Conservation (phyloP, 139 green algal genomes). For the Protoeuglena noctilucae region DNA sequence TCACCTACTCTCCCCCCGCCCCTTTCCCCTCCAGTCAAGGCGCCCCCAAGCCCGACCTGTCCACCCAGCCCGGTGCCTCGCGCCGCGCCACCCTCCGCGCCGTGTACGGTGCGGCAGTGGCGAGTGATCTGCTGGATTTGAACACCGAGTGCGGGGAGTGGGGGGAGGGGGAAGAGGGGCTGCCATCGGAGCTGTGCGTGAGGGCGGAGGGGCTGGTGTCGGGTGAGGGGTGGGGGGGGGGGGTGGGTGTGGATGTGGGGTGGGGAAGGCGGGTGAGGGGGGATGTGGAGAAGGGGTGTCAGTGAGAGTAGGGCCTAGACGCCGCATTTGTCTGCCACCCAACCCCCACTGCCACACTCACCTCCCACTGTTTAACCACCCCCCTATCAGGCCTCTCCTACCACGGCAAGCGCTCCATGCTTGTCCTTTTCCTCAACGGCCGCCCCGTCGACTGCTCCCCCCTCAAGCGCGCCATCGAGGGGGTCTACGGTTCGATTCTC, state of each 20-base stretch:
- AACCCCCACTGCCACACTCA: background rate
- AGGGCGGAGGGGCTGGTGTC: background rate
- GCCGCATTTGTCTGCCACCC: slow-evolving; percentile 24
- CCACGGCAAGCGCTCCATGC: background rate
- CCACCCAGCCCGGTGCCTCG: too few relatives aligned
- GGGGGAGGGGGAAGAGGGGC: too few relatives aligned
- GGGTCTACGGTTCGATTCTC: slow-evolving; percentile 48
- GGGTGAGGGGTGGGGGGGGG: too few relatives aligned
- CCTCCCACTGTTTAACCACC: slow-evolving; percentile 21
- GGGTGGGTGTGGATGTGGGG: background rate
- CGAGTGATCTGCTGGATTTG: too few relatives aligned
- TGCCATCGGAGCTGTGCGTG: too few relatives aligned
- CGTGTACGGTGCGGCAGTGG: too few relatives aligned
- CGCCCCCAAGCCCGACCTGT: too few relatives aligned
- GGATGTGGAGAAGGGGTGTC: slow-evolving; percentile 11
- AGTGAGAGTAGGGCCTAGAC: slow-evolving; percentile 11
- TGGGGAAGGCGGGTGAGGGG: background rate
- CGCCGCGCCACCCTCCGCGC: too few relatives aligned
- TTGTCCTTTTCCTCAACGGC: slow-evolving; percentile 93
- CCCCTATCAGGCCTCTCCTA: slow-evolving; percentile 7
- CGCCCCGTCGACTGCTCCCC: slow-evolving; percentile 64
- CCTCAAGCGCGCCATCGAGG: slow-evolving; percentile 64
- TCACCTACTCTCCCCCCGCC: too few relatives aligned
- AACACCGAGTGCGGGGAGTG: too few relatives aligned
- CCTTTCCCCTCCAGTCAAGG: too few relatives aligned